A percentile compares a stretch with the other conserved stretches of the same genome.
Conservation (phyloP, 2,329 filamentous ascomycete genomes). For the Ceratocystis variospora region DNA sequence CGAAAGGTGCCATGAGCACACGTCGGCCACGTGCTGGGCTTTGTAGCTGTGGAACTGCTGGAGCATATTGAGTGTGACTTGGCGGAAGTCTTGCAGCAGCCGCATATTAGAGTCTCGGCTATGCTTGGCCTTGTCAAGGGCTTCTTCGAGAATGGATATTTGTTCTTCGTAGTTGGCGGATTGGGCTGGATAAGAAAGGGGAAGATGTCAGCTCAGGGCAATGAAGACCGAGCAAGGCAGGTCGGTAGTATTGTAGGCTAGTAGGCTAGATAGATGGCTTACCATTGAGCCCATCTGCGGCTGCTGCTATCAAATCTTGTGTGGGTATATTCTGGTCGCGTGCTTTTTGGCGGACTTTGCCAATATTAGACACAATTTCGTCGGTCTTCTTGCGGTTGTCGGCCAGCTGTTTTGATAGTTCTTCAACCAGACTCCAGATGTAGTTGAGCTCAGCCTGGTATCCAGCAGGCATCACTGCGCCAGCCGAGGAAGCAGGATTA, state of each 20-base stretch:
- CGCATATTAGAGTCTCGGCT: constrained; percentile 47
- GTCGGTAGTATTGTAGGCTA: not conserved
- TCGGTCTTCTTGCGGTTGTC: constrained; percentile 49
- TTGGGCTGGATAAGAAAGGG: constrained; percentile 32
- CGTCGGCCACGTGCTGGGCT: constrained; percentile 46
- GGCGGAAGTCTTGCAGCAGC: constrained; percentile 45
- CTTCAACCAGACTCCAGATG: constrained; percentile 55
- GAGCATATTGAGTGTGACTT: constrained; percentile 43
- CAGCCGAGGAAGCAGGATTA: constrained; percentile 29
- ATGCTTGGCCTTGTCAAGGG: constrained; percentile 47
- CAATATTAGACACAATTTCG: constrained; percentile 49
- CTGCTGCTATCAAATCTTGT: constrained; percentile 43
- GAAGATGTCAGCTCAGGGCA: not conserved
- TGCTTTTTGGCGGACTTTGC: constrained; percentile 45
- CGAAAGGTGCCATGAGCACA: constrained; percentile 50
- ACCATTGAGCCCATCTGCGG: constrained; percentile 45
- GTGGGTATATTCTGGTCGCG: constrained; percentile 39
- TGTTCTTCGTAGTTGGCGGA: constrained; percentile 47
- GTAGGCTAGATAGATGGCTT: constrained; percentile 19
- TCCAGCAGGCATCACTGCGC: constrained; percentile 47
- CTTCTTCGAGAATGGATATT: constrained; percentile 46
- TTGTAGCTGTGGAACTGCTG: constrained; percentile 55
- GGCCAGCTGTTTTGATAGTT: constrained; percentile 48
- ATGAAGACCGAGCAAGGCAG: not conserved
- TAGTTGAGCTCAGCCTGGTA: constrained; percentile 56